Base-by-base conservation (phyloP, 2,329 filamentous ascomycete species). In the Diaporthe sp. region DNA sequence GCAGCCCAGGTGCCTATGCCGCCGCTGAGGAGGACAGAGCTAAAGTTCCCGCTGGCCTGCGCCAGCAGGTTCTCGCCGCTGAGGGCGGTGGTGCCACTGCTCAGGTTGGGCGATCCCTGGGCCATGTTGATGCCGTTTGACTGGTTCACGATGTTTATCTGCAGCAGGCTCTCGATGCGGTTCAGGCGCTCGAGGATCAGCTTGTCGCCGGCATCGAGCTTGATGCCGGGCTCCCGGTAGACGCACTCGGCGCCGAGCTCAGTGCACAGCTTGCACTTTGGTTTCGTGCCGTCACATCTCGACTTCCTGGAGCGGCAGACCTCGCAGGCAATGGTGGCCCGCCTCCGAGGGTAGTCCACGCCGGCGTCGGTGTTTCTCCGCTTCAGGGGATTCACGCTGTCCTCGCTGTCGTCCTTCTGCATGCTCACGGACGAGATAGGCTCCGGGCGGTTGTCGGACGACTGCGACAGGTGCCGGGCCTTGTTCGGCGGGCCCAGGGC, bases 121-220 rank as follows among this genome's bases (percentile, higher is more conserved):
- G 89, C 88, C 69, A 93, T 82, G 69, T 87, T 87, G 76, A 92
- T 86, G 49, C 87, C 87, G 77, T 87, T 90, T 61, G 86, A 82
- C 70, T 87, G 84, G 57, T 86, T 84, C 28, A 89, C 86, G 78
- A 95, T 85, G 78, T 87, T 93, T 77, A 92, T 92, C 82, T 96
- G 93, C n/a, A 97, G 87, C 59, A 97, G 86, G 69, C 89, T 93
- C 83, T 97, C 94, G 80, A 97, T 96, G 72, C 93, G 92, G 79
- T 89, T 91, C 49, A 97, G 87, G 74, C 93, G 92, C 82, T 96
- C 94, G 51, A 97, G 86, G 77, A 97, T 97, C 74, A 97, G 87
- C 85, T 96, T 96, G 86, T 96, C 94, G 78, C 94, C 94, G 49
- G 94, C 94, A 82, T 97, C 94, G 13, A 97, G 90, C 85, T 97